phyloP scores from a whole-genome alignment of 1,284 basidiomycete species.

The Schizopora paradoxa region DNA sequence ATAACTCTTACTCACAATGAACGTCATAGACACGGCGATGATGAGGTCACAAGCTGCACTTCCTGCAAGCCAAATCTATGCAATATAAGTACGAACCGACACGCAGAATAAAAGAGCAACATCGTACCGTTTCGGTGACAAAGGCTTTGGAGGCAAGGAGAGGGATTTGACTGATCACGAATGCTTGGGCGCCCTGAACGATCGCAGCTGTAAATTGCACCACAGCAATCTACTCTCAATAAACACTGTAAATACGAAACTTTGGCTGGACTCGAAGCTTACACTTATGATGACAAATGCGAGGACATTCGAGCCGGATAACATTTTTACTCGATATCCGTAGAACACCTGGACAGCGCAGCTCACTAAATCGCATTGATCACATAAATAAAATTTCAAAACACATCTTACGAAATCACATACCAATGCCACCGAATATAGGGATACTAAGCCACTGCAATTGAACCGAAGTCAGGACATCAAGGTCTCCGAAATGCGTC shows the following conservation, averaged over 20 bases:
- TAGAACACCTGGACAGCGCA: conserved; percentile 2
- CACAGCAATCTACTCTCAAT: background rate
- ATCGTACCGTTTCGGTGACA: background rate
- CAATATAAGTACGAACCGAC: background rate
- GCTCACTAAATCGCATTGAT: conserved; percentile 1
- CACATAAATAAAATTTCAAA: background rate
- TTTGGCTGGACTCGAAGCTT: background rate
- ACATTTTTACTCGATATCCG: background rate
- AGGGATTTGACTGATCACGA: background rate
- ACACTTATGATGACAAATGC: background rate
- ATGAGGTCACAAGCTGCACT: conserved; percentile 2
- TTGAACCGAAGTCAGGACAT: background rate
- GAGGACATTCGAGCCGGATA: background rate
- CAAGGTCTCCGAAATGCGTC: conserved; percentile 24
- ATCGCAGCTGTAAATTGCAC: conserved; percentile 2
- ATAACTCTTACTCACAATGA: conserved; percentile 5
- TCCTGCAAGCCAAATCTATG: conserved; percentile 3
- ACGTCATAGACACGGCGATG: background rate
- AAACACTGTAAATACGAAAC: background rate
- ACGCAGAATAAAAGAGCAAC: background rate
- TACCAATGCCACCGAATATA: background rate
- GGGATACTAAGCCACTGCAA: conserved; percentile 1
- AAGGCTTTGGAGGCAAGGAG: background rate
- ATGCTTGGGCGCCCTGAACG: conserved; percentile 1
- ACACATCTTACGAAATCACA: background rate